Base-by-base conservation (phyloP, 495 filamentous ascomycete genomes). In the Talaromyces nanjingensis region DNA sequence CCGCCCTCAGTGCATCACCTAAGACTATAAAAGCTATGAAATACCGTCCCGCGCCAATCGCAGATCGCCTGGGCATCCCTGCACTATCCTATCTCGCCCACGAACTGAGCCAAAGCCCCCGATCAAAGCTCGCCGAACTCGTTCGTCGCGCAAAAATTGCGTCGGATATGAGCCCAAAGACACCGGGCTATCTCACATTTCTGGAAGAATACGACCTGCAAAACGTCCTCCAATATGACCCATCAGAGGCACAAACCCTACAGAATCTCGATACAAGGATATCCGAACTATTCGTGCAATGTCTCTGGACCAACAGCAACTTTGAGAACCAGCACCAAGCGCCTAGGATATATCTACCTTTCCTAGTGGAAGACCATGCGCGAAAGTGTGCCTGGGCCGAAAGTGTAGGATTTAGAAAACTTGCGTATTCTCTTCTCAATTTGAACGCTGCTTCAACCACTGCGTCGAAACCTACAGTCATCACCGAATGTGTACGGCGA, bases 341-440 rank as follows among this genome's bases (percentile, higher is more conserved):
- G 25, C 71, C 70, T 7, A 72, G 77, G 45, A 78, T 89, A 39
- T 90, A 86, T 64, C 77, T 91, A 7, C 81, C 85, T 0, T 73
- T 83, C 33, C 67, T 89, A 1, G 70, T 83, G 14, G 88, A 91
- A 63, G 86, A 81, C 64, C 83, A 82, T 39, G 60, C 75, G 6
- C 78, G 84, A 42, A 78, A 79, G 42, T 89, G 84, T 65, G 85
- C 86, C 3, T 93, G 90, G 90, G 78, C 78, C 60, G 65, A 78
- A 12, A 87, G 86, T 60, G 79, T 77, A 14, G 24, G 57, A 0
- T 71, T 84, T 33, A 77, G 89, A 18, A 69, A 73, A 22, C 67
- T 91, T 25, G 87, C 80, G 1, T 92, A 91, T 66, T 80, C 81
- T 0, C 56, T 85, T 33, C 67, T 88, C 56, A 83, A 85, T 65